Evolutionary conservation across 352 stramenopile species (phyloP), one percentile per base, ranked within the genome.

Genomic region (Phytopythium boreale): DNA sequence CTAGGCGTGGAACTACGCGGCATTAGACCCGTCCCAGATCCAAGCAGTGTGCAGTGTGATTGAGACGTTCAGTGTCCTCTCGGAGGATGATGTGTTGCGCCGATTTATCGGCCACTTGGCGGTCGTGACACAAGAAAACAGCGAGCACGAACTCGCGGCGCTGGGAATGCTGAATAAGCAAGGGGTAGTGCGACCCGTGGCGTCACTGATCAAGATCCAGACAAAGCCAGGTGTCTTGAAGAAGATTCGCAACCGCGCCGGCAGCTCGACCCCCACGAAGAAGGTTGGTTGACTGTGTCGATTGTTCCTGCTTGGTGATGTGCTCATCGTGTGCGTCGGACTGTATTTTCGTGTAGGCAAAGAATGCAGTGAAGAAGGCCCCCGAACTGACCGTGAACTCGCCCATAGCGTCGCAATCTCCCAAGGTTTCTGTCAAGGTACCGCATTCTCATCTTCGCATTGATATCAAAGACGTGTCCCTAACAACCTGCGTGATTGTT

Each of bases 1-100:
- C 1, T 44, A 87, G 79, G 79, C 79, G 27, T 93, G 85, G 85
- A 93, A 81, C 58, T 89, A 79, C 61, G 78, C 80, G 37, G 76
- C 76, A 19, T 71, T 92, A 20, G 72, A 72, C 27, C 58, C 46
- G 24, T 52, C 76, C n/a, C 73, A 80, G 53, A 76, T 93, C 58
- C 58, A 63, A 49, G 68, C 62, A 34, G 62, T 88, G 41, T 86
- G 75, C 67, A 62, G 72, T 46, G 61, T 78, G 8, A 47, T 89
- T 29, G 68, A 67, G 34, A 52, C 66, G 15, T 88, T 88, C 61
- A 69, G 62, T 22, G 44, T 80, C 20, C 34, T 75, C 22, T 74
- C 69, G 14, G 67, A 78, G 37, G 61, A 58, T 14, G 56, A 71
- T 34, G 41, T 41, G 12, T 58, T 65, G 27, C 39, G 58, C 27